Evolutionary conservation across 306 rosid genomes (phyloP).

Genomic region (Lupinus albus): DNA sequence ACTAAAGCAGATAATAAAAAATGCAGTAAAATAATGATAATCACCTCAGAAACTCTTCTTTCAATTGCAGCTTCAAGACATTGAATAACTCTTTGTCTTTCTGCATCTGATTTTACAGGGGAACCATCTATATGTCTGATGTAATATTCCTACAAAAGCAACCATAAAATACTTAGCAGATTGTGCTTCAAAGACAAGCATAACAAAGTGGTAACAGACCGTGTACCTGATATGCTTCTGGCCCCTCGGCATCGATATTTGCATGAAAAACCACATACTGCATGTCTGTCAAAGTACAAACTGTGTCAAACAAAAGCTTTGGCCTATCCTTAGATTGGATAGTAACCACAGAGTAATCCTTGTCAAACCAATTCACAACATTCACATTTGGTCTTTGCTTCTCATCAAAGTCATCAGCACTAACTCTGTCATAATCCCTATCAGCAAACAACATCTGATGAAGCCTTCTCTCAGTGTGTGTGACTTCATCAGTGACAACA

Average conservation of each 20-base stretch:
- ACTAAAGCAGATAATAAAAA: slow-evolving; percentile 24
- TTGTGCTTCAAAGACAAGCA: slow-evolving; percentile 19
- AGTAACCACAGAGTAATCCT: slow-evolving; percentile 83
- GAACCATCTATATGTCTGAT: slow-evolving; percentile 92
- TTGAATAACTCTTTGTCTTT: slow-evolving; percentile 86
- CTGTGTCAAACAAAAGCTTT: slow-evolving; percentile 89
- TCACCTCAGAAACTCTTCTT: slow-evolving; percentile 93
- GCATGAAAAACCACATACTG: slow-evolving; percentile 94
- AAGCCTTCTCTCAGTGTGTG: slow-evolving; percentile 87
- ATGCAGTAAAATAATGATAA: neutral
- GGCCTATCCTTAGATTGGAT: slow-evolving; percentile 82
- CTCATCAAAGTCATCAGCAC: slow-evolving; percentile 53
- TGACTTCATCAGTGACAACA: slow-evolving; percentile 65
- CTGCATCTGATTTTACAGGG: slow-evolving; percentile 96
- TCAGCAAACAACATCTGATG: slow-evolving; percentile 99
- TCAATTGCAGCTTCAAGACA: slow-evolving; percentile 96
- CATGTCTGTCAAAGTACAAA: slow-evolving; percentile 97
- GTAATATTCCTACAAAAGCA: slow-evolving; percentile 74
- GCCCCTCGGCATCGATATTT: slow-evolving; percentile 79
- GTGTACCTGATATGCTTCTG: slow-evolving; percentile 83
- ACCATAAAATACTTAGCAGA: slow-evolving; percentile 38
- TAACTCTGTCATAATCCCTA: slow-evolving; percentile 73
- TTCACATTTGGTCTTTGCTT: slow-evolving; percentile 79
- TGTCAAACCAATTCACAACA: slow-evolving; percentile 83
- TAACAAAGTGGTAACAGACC: slow-evolving; percentile 19